Percentiles rank a stretch among this genome's conserved stretches.
Conservation (phyloP, 2,329 filamentous ascomycete species). For the Thermothelomyces thermophilus region DNA sequence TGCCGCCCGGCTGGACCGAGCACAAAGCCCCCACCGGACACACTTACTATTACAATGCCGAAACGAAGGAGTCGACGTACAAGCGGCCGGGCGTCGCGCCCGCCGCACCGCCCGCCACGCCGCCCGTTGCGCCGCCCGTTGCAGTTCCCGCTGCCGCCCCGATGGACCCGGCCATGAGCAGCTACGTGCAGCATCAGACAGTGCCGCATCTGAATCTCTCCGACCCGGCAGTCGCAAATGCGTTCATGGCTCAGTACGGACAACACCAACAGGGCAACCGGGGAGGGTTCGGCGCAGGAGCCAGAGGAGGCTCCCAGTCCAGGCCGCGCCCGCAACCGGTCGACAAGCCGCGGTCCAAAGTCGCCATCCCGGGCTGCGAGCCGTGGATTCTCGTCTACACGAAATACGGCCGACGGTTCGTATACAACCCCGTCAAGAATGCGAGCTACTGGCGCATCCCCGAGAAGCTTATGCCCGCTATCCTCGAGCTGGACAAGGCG, state of each 20-base stretch:
- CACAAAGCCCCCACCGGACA: conserved; percentile 85
- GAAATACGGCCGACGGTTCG: conserved; percentile 81
- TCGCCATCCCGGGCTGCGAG: conserved; percentile 70
- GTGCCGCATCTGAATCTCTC: conserved; percentile 38
- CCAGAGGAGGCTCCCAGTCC: conserved; percentile 49
- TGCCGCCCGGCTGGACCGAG: conserved; percentile 84
- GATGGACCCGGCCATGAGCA: conserved; percentile 22
- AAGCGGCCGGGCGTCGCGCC: conserved; percentile 54
- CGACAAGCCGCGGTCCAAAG: conserved; percentile 76
- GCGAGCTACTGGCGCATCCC: conserved; percentile 95
- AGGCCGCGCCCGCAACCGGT: conserved; percentile 60
- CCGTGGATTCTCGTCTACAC: conserved; percentile 94
- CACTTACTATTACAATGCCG: conserved; percentile 78
- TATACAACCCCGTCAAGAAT: conserved; percentile 79
- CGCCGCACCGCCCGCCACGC: too few species aligned
- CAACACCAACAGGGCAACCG: conserved; percentile 28
- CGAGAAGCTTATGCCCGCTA: conserved; percentile 73
- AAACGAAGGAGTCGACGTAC: conserved; percentile 83
- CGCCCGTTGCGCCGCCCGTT: too few species aligned
- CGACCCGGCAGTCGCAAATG: conserved; percentile 52
- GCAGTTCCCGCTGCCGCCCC: not conserved
- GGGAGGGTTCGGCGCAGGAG: conserved; percentile 39
- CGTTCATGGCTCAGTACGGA: conserved; percentile 51
- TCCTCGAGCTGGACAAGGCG: conserved; percentile 65
- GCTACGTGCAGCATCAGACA: conserved; percentile 38